phyloP scores from a whole-genome alignment of 1,284 basidiomycete genomes.

The Grifola frondosa region DNA sequence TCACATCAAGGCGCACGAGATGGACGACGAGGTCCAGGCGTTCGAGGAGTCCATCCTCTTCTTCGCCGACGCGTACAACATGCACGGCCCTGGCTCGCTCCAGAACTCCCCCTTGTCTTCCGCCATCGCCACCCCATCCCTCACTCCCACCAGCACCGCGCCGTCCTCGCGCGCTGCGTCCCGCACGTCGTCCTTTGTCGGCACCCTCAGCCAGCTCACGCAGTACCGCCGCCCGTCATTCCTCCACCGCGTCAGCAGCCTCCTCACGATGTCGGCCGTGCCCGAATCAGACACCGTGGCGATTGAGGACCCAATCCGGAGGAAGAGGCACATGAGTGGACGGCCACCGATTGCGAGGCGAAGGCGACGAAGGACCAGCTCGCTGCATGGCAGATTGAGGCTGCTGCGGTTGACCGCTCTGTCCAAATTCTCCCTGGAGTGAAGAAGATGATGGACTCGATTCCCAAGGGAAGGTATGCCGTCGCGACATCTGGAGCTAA shows the following conservation, averaged over 20 bases:
- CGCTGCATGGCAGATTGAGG: conserved; percentile 59
- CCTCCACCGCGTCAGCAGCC: conserved; percentile 44
- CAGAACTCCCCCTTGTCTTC: conserved; percentile 28
- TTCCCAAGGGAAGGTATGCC: conserved; percentile 68
- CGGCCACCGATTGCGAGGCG: conserved; percentile 30
- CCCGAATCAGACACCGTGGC: conserved; percentile 38
- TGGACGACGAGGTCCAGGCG: conserved; percentile 64
- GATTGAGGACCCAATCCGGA: conserved; percentile 40
- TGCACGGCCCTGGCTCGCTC: conserved; percentile 42
- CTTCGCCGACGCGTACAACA: conserved; percentile 66
- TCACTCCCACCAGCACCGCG: conserved; percentile 40
- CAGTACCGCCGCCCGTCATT: conserved; percentile 50
- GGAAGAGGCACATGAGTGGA: conserved; percentile 36
- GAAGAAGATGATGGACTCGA: conserved; percentile 61
- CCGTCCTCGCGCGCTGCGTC: conserved; percentile 41
- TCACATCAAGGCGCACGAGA: conserved; percentile 52
- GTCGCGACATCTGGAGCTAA: conserved; percentile 78
- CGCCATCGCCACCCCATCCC: conserved; percentile 18
- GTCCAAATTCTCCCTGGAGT: conserved; percentile 78
- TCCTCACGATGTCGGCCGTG: conserved; percentile 44
- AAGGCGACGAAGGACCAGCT: conserved; percentile 32
- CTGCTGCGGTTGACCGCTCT: conserved; percentile 61
- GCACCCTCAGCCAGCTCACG: conserved; percentile 29
- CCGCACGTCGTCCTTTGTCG: conserved; percentile 40
- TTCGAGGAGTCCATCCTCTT: conserved; percentile 74